Evolutionary conservation across 192 early-diverging fungal species (phyloP).

Genomic region (Backusella circina): DNA sequence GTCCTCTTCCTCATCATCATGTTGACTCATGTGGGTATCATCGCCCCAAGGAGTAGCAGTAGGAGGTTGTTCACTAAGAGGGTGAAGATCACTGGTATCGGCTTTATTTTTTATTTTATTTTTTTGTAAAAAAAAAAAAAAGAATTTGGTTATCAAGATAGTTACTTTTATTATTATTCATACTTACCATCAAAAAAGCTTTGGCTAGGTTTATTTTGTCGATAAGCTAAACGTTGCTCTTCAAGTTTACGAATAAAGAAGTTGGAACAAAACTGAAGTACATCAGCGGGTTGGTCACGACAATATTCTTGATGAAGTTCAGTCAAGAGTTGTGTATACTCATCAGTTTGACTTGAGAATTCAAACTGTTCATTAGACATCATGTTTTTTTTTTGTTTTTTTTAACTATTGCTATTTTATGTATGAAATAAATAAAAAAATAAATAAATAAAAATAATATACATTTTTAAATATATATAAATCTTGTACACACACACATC

Average conservation of each 20-base stretch:
- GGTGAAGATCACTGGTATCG: slow-evolving; percentile 9
- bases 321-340: slow-evolving; percentile 19
- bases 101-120: not conserved
- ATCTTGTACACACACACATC: too few relatives aligned
- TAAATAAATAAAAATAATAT: not conserved
- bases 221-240: slow-evolving; percentile 16
- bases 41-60: not conserved
- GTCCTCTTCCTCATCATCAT: slow-evolving; percentile 31
- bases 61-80: not conserved
- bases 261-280: slow-evolving; percentile 34
- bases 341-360: slow-evolving; percentile 8
- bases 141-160: not conserved
- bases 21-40: slow-evolving; percentile 2
- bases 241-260: slow-evolving; percentile 39
- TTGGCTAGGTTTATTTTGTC: slow-evolving; percentile 1
- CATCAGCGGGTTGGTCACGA: slow-evolving; percentile 38
- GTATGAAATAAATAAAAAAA: not conserved
- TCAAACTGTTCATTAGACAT: slow-evolving; percentile 5
- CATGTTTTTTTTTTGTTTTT: not conserved
- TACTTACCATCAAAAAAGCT: not conserved
- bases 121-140: too few relatives aligned
- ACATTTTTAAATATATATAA: not conserved
- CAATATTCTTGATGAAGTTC: slow-evolving; percentile 15
- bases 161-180: not conserved
- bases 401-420: too few relatives aligned